These are phyloP conservation scores for Sporisorium sorghi DNA, from an alignment of 1,284 basidiomycete species.

Conservation along the genomic window DNA sequence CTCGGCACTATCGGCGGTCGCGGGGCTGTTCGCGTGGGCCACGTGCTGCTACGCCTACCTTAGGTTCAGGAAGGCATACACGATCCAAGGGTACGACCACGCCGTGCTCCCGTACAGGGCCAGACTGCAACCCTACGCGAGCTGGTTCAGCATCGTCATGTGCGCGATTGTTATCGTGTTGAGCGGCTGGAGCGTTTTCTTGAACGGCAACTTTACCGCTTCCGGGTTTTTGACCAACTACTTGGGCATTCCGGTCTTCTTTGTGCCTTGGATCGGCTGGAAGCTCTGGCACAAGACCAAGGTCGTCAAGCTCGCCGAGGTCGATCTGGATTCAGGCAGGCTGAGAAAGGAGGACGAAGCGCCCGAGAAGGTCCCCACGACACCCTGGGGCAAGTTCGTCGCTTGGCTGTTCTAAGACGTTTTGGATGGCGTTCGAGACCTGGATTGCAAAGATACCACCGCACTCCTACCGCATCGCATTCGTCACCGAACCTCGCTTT, in stretches of 20 bases:
- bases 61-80: constrained; percentile 78
- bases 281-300: constrained; percentile 73
- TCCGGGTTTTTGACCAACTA: constrained; percentile 84
- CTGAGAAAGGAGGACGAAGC: constrained; percentile 36
- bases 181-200: constrained; percentile 70
- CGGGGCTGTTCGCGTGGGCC: constrained; percentile 83
- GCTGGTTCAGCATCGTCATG: constrained; percentile 52
- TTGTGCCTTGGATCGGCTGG: constrained; percentile 78
- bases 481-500: too few relatives aligned
- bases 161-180: constrained; percentile 60
- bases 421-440: too few relatives aligned
- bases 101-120: constrained; percentile 72
- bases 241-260: constrained; percentile 80
- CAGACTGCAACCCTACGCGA: constrained; percentile 67
- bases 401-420: constrained; percentile 51
- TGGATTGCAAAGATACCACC: too few relatives aligned
- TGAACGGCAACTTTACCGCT: constrained; percentile 56
- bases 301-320: constrained; percentile 52
- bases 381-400: constrained; percentile 32
- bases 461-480: too few relatives aligned
- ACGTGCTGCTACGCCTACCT: constrained; percentile 81
- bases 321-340: constrained; percentile 74
- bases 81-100: constrained; percentile 75
- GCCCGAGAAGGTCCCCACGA: constrained; percentile 21
- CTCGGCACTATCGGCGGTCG: constrained; percentile 76